Evolutionary conservation across 768 basidiomycete species (phyloP).

Genomic region (Pleurotus tuber-regium): DNA sequence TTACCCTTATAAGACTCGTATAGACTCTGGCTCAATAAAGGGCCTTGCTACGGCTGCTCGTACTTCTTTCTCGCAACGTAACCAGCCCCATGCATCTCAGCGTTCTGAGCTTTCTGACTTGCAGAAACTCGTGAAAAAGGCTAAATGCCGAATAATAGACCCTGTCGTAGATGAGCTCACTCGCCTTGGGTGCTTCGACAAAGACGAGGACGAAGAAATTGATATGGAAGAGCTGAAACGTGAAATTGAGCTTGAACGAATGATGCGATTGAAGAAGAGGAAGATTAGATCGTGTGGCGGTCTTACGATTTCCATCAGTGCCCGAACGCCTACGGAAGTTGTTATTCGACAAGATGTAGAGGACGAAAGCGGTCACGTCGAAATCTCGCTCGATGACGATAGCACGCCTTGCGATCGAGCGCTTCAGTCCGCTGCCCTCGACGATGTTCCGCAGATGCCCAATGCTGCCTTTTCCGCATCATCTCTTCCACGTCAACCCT

Average conservation of each 20-base stretch:
- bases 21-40: conserved; percentile 56
- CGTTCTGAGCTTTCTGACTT: conserved; percentile 45
- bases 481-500: conserved; percentile 12
- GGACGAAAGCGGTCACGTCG: conserved; percentile 62
- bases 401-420: neutral
- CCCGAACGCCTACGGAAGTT: conserved; percentile 35
- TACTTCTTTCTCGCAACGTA: conserved; percentile 32
- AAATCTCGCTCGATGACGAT: conserved; percentile 42
- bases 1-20: conserved; percentile 1
- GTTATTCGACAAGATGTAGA: conserved; percentile 55
- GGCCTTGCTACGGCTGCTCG: conserved; percentile 39
- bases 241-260: conserved; percentile 48
- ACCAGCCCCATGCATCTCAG: conserved; percentile 37
- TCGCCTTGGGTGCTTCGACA: conserved; percentile 35
- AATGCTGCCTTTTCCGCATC: neutral
- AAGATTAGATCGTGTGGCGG: conserved; percentile 37
- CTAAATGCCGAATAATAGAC: conserved; percentile 49
- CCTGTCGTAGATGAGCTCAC: conserved; percentile 39
- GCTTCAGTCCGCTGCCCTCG: conserved; percentile 12
- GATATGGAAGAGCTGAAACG: conserved; percentile 41
- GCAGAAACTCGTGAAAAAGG: conserved; percentile 55
- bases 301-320: conserved; percentile 19
- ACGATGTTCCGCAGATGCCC: neutral
- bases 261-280: conserved; percentile 54
- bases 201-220: conserved; percentile 32